Conservation (phyloP, 129 eudicot species). For the Calendula officinalis region DNA sequence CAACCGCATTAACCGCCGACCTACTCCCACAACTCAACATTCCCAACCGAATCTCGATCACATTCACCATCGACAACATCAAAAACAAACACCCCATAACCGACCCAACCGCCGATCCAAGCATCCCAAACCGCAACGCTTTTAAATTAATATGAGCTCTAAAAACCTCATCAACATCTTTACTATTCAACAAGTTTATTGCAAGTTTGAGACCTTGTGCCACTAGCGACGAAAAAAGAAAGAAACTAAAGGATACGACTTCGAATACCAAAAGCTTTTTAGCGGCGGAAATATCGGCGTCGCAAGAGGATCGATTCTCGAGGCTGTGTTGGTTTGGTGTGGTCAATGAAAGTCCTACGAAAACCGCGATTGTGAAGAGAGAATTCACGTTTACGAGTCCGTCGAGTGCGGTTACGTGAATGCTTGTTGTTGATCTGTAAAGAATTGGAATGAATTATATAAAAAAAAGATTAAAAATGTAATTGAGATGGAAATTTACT, state of each 20-base stretch:
- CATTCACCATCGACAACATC: constrained; percentile 56
- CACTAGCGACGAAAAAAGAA: constrained; percentile 49
- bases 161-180: constrained; percentile 39
- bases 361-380: constrained; percentile 56
- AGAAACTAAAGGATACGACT: constrained; percentile 53
- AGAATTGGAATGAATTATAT: neutral
- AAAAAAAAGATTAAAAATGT: neutral
- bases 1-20: constrained; percentile 35
- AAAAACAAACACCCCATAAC: constrained; percentile 56
- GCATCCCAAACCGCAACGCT: constrained; percentile 49
- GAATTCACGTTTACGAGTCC: constrained; percentile 58
- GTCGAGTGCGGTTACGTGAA: constrained; percentile 60
- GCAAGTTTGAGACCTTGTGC: constrained; percentile 62
- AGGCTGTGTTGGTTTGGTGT: constrained; percentile 45
- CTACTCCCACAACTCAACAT: constrained; percentile 44
- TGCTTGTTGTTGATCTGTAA: constrained; percentile 39
- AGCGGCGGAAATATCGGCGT: constrained; percentile 40
- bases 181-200: constrained; percentile 44
- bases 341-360: constrained; percentile 55
- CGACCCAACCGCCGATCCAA: constrained; percentile 53
- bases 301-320: constrained; percentile 36
- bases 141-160: constrained; percentile 45
- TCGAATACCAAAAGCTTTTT: constrained; percentile 48
- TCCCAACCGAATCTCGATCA: constrained; percentile 52
- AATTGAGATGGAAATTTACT: neutral